These are phyloP conservation scores for Allium cepa DNA, from an alignment of 106 monocot genomes.

Conservation along the genomic window DNA sequence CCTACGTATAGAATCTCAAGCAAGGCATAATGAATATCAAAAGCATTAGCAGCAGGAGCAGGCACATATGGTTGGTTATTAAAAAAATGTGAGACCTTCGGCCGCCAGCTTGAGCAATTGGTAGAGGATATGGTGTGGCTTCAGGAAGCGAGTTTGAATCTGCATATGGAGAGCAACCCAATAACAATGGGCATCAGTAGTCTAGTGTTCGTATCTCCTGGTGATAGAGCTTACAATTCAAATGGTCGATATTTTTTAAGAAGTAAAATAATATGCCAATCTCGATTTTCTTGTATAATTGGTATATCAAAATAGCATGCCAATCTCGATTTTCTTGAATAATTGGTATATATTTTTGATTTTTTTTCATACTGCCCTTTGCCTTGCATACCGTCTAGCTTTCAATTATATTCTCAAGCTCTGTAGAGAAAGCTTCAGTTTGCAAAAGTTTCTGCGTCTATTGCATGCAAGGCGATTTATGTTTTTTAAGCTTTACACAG, in stretches of 20 bases:
- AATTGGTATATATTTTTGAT: too few species aligned
- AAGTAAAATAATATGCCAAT: too few species aligned
- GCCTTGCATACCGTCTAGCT: too few species aligned
- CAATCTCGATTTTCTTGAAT: too few species aligned
- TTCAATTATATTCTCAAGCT: too few species aligned
- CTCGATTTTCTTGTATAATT: too few species aligned
- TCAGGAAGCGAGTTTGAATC: constrained; percentile 29
- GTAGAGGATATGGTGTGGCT: background rate
- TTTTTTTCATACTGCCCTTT: too few species aligned
- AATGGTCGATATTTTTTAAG: constrained; percentile 53
- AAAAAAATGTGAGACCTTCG: constrained; percentile 8
- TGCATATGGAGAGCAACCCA: constrained; percentile 24
- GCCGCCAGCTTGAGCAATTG: constrained; percentile 24
- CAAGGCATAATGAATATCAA: constrained; percentile 64
- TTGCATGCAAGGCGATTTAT: too few species aligned
- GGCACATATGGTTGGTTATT: constrained; percentile 29
- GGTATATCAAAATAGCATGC: too few species aligned
- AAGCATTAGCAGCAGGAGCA: background rate
- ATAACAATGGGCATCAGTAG: constrained; percentile 30
- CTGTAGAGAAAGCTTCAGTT: too few species aligned
- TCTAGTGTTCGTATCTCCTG: constrained; percentile 54
- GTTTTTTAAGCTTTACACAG: too few species aligned
- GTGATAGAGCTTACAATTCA: constrained; percentile 71
- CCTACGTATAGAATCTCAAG: constrained; percentile 53
- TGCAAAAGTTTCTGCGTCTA: too few species aligned